Evolutionary conservation across 2,329 filamentous ascomycete species (phyloP).

Genomic region (Colletotrichum destructivum): DNA sequence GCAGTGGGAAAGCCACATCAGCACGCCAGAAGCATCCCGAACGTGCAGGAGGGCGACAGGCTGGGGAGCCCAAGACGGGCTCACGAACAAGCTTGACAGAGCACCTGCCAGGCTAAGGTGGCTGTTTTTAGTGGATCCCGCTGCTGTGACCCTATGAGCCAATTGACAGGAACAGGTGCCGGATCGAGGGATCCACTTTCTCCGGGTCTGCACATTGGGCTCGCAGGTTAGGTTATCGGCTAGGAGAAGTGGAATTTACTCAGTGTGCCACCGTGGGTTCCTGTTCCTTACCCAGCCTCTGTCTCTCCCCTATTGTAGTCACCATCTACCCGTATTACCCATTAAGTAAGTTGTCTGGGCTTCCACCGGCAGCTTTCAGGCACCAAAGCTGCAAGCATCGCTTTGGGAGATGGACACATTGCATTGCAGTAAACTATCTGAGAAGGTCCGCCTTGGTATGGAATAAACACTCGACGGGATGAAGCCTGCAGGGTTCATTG

Average conservation of each 20-base stretch:
- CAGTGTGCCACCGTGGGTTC: conserved; percentile 1
- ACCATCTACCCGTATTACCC: not conserved
- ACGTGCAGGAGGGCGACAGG: not conserved
- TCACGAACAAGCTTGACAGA: not conserved
- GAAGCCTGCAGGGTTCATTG: not conserved
- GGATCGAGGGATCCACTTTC: conserved; percentile 3
- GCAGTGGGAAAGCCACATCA: conserved; percentile 7
- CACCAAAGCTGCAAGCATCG: not conserved
- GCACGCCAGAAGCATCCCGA: conserved; percentile 16
- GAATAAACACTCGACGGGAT: not conserved
- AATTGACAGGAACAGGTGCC: conserved; percentile 23
- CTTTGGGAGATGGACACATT: not conserved
- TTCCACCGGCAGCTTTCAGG: not conserved
- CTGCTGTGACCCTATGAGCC: conserved; percentile 23
- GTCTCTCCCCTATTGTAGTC: not conserved
- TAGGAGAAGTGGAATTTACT: conserved; percentile 2
- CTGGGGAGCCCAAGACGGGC: not conserved
- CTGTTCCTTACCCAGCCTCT: not conserved
- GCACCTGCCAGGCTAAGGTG: conserved; percentile 7
- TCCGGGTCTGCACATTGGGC: conserved; percentile 16
- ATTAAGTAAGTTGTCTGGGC: not conserved
- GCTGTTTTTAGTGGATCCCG: conserved; percentile 5
- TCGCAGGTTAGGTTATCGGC: not conserved
- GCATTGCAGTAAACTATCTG: not conserved
- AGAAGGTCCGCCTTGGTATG: not conserved